A percentile compares a stretch with the other conserved stretches of the same genome.
Conservation (phyloP, 352 stramenopile species). For the Phytophthora sp. region DNA sequence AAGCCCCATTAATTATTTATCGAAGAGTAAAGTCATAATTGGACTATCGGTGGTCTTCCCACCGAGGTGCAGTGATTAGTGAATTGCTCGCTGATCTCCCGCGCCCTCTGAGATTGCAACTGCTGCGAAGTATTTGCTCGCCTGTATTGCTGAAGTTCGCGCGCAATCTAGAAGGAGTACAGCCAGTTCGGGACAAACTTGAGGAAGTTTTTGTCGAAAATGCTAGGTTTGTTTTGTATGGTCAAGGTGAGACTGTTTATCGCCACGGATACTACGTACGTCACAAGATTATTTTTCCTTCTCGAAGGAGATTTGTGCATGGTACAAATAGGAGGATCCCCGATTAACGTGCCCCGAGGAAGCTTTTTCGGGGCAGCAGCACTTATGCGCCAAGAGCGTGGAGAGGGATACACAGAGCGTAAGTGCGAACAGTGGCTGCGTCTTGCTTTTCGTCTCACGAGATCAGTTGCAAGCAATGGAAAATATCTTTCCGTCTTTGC, state of each 20-base stretch:
- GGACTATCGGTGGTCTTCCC: constrained; percentile 66
- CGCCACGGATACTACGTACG: constrained; percentile 57
- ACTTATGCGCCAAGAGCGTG: constrained; percentile 39
- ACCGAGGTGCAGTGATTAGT: constrained; percentile 51
- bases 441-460: constrained; percentile 50
- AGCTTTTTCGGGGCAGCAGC: constrained; percentile 53
- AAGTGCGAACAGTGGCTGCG: constrained; percentile 51
- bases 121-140: constrained; percentile 47
- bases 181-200: constrained; percentile 29
- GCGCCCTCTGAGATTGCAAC: constrained; percentile 41
- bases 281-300: constrained; percentile 56
- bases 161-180: constrained; percentile 36
- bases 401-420: constrained; percentile 52
- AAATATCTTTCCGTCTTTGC: constrained; percentile 46
- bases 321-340: constrained; percentile 19
- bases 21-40: constrained; percentile 56
- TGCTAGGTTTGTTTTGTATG: constrained; percentile 49
- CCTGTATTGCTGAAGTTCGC: constrained; percentile 45
- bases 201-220: constrained; percentile 48
- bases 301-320: constrained; percentile 55
- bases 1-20: constrained; percentile 45
- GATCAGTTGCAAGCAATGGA: constrained; percentile 52
- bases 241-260: constrained; percentile 59
- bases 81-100: constrained; percentile 55
- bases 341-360: constrained; percentile 28